These are phyloP conservation scores for Aureobasidium zeae DNA, from an alignment of 2,329 filamentous ascomycete genomes.

Conservation along the genomic window DNA sequence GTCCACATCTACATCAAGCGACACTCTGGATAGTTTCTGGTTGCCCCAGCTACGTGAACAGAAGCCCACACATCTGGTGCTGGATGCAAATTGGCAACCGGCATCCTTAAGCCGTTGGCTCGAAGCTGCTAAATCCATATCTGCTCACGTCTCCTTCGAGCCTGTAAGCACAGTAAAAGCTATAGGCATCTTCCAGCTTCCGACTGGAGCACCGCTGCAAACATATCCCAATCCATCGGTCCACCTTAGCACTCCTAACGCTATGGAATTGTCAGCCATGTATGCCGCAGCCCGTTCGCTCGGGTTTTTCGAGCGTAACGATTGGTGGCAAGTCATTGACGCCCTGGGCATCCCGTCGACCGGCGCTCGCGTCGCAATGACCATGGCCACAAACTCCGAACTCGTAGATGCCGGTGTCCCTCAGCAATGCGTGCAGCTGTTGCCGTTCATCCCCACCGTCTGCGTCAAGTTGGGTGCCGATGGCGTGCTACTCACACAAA, in stretches of 20 bases:
- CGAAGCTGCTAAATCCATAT: slow-evolving; percentile 46
- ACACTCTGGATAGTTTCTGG: slow-evolving; percentile 51
- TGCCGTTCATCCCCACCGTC: slow-evolving; percentile 80
- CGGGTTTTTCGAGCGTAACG: slow-evolving; percentile 57
- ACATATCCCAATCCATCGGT: slow-evolving; percentile 56
- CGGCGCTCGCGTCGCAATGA: slow-evolving; percentile 61
- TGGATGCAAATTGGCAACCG: slow-evolving; percentile 80
- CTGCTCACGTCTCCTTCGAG: slow-evolving; percentile 65
- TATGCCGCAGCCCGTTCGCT: slow-evolving; percentile 58
- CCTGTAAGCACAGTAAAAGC: slow-evolving; percentile 81
- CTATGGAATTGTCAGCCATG: slow-evolving; percentile 71
- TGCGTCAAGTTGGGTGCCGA: slow-evolving; percentile 71
- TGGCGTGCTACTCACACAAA: slow-evolving; percentile 65
- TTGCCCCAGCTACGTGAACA: slow-evolving; percentile 47
- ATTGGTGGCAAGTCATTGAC: slow-evolving; percentile 77
- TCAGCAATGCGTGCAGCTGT: slow-evolving; percentile 70
- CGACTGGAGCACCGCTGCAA: slow-evolving; percentile 20
- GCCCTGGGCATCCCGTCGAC: slow-evolving; percentile 62
- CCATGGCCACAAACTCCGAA: slow-evolving; percentile 53
- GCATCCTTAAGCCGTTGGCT: slow-evolving; percentile 60
- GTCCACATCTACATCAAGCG: slow-evolving; percentile 31
- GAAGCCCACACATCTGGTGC: slow-evolving; percentile 65
- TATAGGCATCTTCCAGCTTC: slow-evolving; percentile 52
- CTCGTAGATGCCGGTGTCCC: slow-evolving; percentile 75
- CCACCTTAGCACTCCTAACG: slow-evolving; percentile 73